Percentiles rank a stretch among this genome's conserved stretches.
phyloP scores from a whole-genome alignment of 345 rosid species.

The Citrus trifoliata region DNA sequence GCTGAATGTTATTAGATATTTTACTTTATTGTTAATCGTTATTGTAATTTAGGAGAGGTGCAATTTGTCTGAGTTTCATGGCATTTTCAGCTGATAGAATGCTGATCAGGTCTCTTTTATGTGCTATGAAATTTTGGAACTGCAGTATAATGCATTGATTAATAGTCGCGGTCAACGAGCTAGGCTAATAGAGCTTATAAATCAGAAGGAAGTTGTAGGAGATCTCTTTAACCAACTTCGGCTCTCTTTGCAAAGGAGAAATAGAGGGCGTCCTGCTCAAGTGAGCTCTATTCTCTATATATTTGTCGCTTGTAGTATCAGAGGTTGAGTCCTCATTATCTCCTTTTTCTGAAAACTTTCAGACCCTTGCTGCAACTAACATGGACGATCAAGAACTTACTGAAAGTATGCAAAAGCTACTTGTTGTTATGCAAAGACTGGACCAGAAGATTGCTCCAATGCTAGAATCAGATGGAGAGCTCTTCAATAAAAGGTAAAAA shows the following conservation, averaged over 20 bases:
- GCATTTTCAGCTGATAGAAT: background rate
- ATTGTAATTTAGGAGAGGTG: background rate
- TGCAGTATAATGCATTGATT: constrained; percentile 85
- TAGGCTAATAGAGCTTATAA: constrained; percentile 71
- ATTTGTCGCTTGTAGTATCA: constrained; percentile 8
- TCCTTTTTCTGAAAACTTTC: constrained; percentile 17
- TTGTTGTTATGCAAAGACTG: constrained; percentile 92
- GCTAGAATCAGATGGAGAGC: constrained; percentile 88
- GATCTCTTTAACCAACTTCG: constrained; percentile 95
- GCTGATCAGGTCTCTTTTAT: constrained; percentile 3
- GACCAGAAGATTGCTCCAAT: constrained; percentile 83
- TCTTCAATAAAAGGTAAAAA: constrained; percentile 73
- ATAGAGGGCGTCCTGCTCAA: constrained; percentile 83
- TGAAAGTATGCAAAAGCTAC: constrained; percentile 88
- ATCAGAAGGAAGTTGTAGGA: constrained; percentile 84
- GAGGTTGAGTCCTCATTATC: background rate
- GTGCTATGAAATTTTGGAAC: constrained; percentile 10
- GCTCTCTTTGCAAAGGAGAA: constrained; percentile 80
- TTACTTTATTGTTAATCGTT: background rate
- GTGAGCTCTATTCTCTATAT: constrained; percentile 34
- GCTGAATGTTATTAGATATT: background rate
- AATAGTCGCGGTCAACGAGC: constrained; percentile 61
- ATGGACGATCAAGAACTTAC: constrained; percentile 83
- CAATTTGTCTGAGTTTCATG: background rate
- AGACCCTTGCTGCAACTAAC: constrained; percentile 92